Evolutionary conservation across 331 rosid species (phyloP).

Genomic region (Pyrus hybrid): DNA sequence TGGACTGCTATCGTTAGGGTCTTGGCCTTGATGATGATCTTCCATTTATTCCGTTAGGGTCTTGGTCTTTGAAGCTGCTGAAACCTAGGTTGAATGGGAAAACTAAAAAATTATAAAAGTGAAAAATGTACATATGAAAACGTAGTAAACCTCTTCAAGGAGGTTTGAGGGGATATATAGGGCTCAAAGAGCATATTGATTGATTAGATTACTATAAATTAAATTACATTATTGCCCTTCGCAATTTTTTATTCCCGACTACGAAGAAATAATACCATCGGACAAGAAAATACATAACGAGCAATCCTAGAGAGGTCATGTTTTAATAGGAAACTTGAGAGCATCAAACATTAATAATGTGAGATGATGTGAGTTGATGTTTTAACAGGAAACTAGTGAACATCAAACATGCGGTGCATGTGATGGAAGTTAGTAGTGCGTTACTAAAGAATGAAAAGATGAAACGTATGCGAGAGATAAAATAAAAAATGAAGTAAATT

Average conservation of each 20-base stretch:
- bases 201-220: not conserved
- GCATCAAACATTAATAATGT: not conserved
- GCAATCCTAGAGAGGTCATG: not conserved
- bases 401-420: not conserved
- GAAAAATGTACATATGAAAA: constrained; percentile 1
- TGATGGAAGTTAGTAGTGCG: not conserved
- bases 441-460: not conserved
- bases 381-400: no score
- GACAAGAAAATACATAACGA: not conserved
- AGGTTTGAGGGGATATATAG: not conserved
- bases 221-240: not conserved
- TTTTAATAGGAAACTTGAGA: no score
- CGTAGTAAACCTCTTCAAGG: constrained; percentile 17
- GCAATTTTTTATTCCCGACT: not conserved
- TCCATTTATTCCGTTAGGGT: constrained; percentile 34
- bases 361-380: not conserved
- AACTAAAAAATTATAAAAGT: not conserved
- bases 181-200: not conserved
- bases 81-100: constrained; percentile 10
- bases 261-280: not conserved
- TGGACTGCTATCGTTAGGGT: constrained; percentile 17
- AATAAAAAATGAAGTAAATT: not conserved
- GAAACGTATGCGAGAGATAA: not conserved
- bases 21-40: constrained; percentile 26
- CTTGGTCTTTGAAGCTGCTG: constrained; percentile 13